Evolutionary conservation across 495 filamentous ascomycete genomes (phyloP).

Genomic region (Friedmanniomyces simplex): DNA sequence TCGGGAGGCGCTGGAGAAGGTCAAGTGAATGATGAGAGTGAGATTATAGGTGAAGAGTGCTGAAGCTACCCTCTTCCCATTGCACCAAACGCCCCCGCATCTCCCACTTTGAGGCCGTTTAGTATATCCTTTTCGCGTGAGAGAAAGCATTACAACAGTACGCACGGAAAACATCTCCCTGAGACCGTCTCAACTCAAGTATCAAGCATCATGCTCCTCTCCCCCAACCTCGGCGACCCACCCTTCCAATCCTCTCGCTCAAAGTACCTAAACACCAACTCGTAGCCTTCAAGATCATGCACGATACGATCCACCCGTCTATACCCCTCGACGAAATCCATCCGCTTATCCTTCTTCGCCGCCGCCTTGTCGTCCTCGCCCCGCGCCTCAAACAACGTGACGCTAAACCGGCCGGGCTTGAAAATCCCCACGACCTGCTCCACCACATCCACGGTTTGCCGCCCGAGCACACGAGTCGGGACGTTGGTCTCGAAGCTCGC

Average conservation of each 20-base stretch:
- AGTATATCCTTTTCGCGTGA: not conserved
- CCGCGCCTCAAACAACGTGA: constrained; percentile 94
- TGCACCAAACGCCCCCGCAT: too few species aligned
- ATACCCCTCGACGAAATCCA: constrained; percentile 83
- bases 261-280: constrained; percentile 93
- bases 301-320: constrained; percentile 87
- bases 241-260: constrained; percentile 87
- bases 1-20: constrained; percentile 43
- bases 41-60: too few species aligned
- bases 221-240: constrained; percentile 62
- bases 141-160: not conserved
- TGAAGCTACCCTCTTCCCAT: too few species aligned
- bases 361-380: constrained; percentile 36
- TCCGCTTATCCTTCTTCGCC: constrained; percentile 48
- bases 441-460: constrained; percentile 79
- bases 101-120: not conserved
- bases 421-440: constrained; percentile 93
- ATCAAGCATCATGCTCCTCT: constrained; percentile 26
- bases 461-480: constrained; percentile 60
- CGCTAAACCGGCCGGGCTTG: constrained; percentile 89
- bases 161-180: not conserved
- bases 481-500: constrained; percentile 99
- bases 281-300: constrained; percentile 95
- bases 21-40: not conserved
- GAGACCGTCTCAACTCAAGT: not conserved